Conservation (phyloP, 805 yeast species). For the Hanseniaspora lachancei region DNA sequence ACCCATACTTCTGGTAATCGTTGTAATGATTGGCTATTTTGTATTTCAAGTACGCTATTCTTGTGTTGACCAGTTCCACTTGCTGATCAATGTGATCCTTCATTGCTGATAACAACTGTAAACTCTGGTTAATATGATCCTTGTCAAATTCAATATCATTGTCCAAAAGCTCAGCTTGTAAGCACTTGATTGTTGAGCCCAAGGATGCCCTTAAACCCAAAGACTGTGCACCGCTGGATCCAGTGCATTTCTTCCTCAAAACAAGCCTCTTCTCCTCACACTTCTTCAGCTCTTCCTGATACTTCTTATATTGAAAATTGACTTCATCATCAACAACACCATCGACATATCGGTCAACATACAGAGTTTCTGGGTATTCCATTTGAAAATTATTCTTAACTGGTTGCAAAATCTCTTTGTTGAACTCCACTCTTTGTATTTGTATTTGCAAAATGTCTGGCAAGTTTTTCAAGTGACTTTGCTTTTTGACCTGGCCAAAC, state of each 20-base stretch:
- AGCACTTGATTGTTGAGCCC: constrained; percentile 43
- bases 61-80: constrained; percentile 30
- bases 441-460: constrained; percentile 85
- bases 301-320: constrained; percentile 26
- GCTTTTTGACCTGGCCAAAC: constrained; percentile 61
- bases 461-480: constrained; percentile 53
- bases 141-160: constrained; percentile 35
- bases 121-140: constrained; percentile 15
- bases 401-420: constrained; percentile 55
- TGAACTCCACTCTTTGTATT: constrained; percentile 86
- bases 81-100: constrained; percentile 37
- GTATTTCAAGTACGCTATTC: constrained; percentile 34
- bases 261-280: constrained; percentile 34
- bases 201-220: constrained; percentile 40
- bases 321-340: constrained; percentile 41
- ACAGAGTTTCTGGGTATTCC: constrained; percentile 63
- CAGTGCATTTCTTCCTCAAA: constrained; percentile 30
- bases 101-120: constrained; percentile 31
- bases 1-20: constrained; percentile 48
- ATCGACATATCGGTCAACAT: constrained; percentile 66
- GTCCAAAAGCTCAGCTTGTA: constrained; percentile 32
- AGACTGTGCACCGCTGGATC: constrained; percentile 16
- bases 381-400: constrained; percentile 74
- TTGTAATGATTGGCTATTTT: constrained; percentile 47
- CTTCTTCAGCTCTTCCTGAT: constrained; percentile 44